Evolutionary conservation across 106 monocot species (phyloP), one percentile per base, ranked within the genome.

Genomic region (Cymbidium sinense): DNA sequence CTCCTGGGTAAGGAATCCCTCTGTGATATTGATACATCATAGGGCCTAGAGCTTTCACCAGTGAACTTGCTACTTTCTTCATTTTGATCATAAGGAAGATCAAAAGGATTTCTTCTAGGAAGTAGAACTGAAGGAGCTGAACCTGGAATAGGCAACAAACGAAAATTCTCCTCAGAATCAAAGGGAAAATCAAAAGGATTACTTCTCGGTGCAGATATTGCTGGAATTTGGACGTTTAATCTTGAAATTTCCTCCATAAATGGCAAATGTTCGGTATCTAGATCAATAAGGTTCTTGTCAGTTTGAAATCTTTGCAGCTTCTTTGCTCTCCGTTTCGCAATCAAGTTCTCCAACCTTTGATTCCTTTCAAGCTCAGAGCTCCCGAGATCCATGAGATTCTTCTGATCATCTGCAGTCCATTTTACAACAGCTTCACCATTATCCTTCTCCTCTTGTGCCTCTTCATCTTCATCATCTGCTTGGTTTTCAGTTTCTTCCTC

Each of bases 331-430:
- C 87, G 36, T 34, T 86, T 88, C n/a, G 92, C 98, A 75, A 99
- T 92, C 75, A 94, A 70, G 20, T 81, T 84, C 76, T 94, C 94
- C 83, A 94, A 64, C 58, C 91, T 83, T 37, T 78, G 85, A 79
- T 91, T 94, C 79, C 91, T 87, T 72, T 94, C 94, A 3, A 91
- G 71, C 74, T 94, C 94, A 37, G 85, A 91, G 23, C 82, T 80
- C 39, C 94, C 94, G 0, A 94, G 79, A 43, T 89, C 81, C 82
- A 86, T 82, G 28, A 92, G 79, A 75, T 94, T 94, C 83, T 94
- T 99, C 77, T 85, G 83, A 83, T 95, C 98, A 85, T 99, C 88
- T 35, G 87, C 92, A 1, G 98, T 92, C 94, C 94, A 99, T 76
- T 80, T 80, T 29, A 95, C 77, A 35, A 77, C 82, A 43, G 50